Percentiles rank a stretch among this genome's conserved stretches.
phyloP scores from a whole-genome alignment of 2,329 filamentous ascomycete genomes.

The Curvularia lunata region DNA sequence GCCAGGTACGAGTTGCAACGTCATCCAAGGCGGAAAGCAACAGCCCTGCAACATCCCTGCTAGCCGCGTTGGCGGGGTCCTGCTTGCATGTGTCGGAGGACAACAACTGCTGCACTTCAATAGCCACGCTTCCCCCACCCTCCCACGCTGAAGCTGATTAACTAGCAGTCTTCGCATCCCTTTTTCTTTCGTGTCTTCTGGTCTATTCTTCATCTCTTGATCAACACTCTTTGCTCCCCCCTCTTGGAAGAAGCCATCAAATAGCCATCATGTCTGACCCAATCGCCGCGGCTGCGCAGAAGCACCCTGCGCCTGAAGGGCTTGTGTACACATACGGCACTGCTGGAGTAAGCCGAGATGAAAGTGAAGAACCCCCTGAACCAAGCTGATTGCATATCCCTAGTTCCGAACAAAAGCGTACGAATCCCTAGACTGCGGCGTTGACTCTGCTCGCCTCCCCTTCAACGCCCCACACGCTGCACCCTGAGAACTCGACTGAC shows the following conservation, averaged over 20 bases:
- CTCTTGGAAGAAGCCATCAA: not conserved
- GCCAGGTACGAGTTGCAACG: conserved; percentile 31
- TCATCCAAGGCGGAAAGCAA: conserved; percentile 27
- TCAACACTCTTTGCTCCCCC: not conserved
- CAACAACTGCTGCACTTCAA: conserved; percentile 14
- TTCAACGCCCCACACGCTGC: not conserved
- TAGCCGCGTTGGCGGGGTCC: conserved; percentile 20
- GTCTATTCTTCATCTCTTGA: not conserved
- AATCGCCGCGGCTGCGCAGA: conserved; percentile 40
- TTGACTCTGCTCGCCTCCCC: not conserved
- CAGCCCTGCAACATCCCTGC: conserved; percentile 29
- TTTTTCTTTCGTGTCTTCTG: not conserved
- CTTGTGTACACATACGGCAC: conserved; percentile 51
- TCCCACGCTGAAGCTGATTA: conserved; percentile 18
- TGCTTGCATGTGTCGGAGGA: conserved; percentile 12
- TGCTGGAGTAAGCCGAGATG: conserved; percentile 55
- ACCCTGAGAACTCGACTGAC: conserved; percentile 41
- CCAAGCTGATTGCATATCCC: conserved; percentile 15
- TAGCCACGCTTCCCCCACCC: conserved; percentile 6
- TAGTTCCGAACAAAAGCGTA: conserved; percentile 75
- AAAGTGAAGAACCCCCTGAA: not conserved
- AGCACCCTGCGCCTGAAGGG: conserved; percentile 49
- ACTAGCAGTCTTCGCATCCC: conserved; percentile 2
- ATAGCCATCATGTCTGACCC: conserved; percentile 37
- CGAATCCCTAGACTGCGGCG: conserved; percentile 35